Evolutionary conservation across 768 basidiomycete species (phyloP).

Genomic region (Candolleomyces aberdarensis): DNA sequence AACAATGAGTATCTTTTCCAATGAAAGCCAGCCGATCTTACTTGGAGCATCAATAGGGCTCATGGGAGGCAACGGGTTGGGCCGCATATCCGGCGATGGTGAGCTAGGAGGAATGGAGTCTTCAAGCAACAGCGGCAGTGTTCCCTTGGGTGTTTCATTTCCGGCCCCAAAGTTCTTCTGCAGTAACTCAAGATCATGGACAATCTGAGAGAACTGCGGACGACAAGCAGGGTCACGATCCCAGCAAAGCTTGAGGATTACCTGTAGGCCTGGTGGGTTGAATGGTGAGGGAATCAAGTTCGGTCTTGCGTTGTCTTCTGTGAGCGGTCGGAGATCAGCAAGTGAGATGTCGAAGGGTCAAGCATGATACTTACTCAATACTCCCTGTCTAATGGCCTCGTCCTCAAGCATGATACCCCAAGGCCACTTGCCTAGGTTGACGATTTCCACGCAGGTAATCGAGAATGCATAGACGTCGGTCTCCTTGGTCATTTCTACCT

Average conservation of each 20-base stretch:
- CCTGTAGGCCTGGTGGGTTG: constrained; percentile 33
- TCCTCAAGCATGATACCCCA: constrained; percentile 49
- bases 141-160: constrained; percentile 14
- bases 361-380: constrained; percentile 38
- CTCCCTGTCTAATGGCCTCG: constrained; percentile 45
- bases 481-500: constrained; percentile 43
- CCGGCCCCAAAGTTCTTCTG: constrained; percentile 29
- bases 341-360: not conserved
- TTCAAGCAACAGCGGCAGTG: constrained; percentile 2
- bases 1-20: not conserved
- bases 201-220: constrained; percentile 50
- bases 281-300: constrained; percentile 30
- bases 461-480: constrained; percentile 72
- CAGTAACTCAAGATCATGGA: constrained; percentile 41
- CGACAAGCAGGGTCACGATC: constrained; percentile 46
- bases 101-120: not conserved
- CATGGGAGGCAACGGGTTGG: constrained; percentile 17
- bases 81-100: constrained; percentile 39
- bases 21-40: not conserved
- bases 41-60: not conserved
- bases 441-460: constrained; percentile 61
- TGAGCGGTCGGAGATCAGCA: constrained; percentile 8
- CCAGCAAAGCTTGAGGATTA: constrained; percentile 54
- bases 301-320: constrained; percentile 53
- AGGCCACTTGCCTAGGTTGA: constrained; percentile 59